Evolutionary conservation across 805 yeast genomes (phyloP), one percentile per base, ranked within the genome.

Genomic region (Cyberlindnera subsufficiens): DNA sequence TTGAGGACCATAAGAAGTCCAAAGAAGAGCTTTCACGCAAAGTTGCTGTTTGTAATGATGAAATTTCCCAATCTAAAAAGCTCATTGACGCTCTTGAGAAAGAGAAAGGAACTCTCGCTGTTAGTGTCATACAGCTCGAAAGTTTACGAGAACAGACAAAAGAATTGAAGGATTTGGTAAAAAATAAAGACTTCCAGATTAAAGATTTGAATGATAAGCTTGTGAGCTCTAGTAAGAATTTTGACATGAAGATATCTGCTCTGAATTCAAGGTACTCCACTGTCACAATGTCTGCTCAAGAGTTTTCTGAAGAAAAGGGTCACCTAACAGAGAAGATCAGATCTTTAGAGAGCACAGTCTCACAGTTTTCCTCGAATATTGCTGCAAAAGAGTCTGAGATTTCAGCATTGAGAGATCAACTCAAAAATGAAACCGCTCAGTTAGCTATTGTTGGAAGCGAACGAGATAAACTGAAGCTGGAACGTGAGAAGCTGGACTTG

Each of bases 301-400:
- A 64, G 5, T 54, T 72, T 19, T 55, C 69, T 1, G 61, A 61
- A 3, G 83, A 74, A 45, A 78, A 77, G 49, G 60, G 60, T 22
- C 61, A 55, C n/a, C 54, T 77, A 15, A 60, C 69, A 31, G 55
- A 53, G 8, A 67, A 71, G 42, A 40, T 78, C n/a, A 59, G 61
- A 9, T 45, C 58, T 6, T 54, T 68, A 16, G 68, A 67, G 39
- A 58, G 58, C 16, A 65, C 72, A 2, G 59, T 68, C 7, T 46
- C 59, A 2, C 68, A 64, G 36, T 58, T 65, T 35, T 66, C 57
- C 29, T 56, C 58, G 4, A 63, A 65, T 7, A 50, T 72, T 16
- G 52, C 58, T 16, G 51, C 58, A 6, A 72, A 66, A 39, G 68
- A 67, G 31, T 45, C 46, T 8, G 71, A 72, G 39, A 43, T 71